Percentiles rank a stretch among this genome's conserved stretches.
Conservation (phyloP, 441 rosid species). For the Eruca vesicaria region DNA sequence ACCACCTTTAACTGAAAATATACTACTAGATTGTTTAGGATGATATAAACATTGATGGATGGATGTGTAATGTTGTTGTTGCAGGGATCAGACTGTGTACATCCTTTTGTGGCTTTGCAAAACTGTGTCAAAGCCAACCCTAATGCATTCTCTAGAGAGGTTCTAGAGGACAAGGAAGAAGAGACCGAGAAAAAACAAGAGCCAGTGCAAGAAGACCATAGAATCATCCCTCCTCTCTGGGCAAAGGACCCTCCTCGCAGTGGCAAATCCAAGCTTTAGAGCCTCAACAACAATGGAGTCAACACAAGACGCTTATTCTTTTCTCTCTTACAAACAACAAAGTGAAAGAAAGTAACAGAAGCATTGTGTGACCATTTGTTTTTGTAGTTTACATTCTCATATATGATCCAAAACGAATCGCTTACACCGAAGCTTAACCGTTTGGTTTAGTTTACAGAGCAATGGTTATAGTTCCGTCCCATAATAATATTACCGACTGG, state of each 20-base stretch:
- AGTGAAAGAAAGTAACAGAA: not conserved
- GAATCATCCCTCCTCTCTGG: constrained; percentile 75
- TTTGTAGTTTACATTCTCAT: not conserved
- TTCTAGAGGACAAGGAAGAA: constrained; percentile 44
- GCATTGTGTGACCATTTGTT: not conserved
- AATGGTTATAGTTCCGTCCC: not conserved
- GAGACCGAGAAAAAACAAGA: constrained; percentile 48
- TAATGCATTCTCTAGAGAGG: constrained; percentile 59
- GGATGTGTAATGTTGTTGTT: constrained; percentile 18
- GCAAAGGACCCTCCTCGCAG: constrained; percentile 45
- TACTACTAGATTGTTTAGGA: not conserved
- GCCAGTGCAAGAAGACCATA: constrained; percentile 49
- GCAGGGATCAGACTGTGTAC: constrained; percentile 87
- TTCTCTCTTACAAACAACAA: not conserved
- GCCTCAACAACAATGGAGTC: constrained; percentile 4
- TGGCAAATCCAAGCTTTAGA: constrained; percentile 58
- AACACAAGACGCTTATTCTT: constrained; percentile 1
- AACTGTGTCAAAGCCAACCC: constrained; percentile 78
- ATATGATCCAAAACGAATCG: not conserved
- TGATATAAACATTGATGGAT: not conserved
- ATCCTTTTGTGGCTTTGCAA: constrained; percentile 83
- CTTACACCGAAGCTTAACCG: not conserved
- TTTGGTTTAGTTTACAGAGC: not conserved
- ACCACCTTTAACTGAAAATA: not conserved
- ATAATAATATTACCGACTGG: not conserved